Base-by-base conservation (phyloP, 805 yeast genomes). In the Sugiyamaella marilandica region DNA sequence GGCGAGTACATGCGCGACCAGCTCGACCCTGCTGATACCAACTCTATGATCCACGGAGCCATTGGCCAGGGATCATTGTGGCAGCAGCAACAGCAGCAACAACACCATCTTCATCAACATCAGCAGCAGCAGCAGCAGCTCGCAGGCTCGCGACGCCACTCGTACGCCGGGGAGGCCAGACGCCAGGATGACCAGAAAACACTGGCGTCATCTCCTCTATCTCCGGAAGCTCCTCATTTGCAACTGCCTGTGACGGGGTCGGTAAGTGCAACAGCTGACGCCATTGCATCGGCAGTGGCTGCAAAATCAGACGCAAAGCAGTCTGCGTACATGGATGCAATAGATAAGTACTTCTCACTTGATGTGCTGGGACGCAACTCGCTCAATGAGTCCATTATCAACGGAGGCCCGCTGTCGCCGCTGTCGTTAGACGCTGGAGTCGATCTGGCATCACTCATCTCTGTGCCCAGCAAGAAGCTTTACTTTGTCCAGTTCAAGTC, bases 401-500 rank as follows among this genome's bases (percentile, higher is more conserved):
- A 18, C 13, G 45, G 45, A 2, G 45, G 18, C 2, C 32, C 47
- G 18, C 16, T 36, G 10, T 48, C 54, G 14, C 48, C 51, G 8
- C 21, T 43, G 32, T 26, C 46, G 26, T 41, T 29, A 14, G 37
- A 29, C n/a, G 26, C 37, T 31, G 43, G 43, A 36, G 47, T 47
- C 24, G 53, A 51, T 29, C 24, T 50, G 43, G 53, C 57, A n/a
- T 32, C 41, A 34, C 34, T 59, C 32, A 55, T 59, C 26, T 50
- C 60, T 10, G 66, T 62, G 8, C 69, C 72, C 7, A 47, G 59
- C 52, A 53, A 51, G 49, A 72, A 70, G 54, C 73, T 87, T 51
- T 78, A 82, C 34, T 69, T 85, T 44, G 86, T 88, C 41, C 82
- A 83, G 51, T 89, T 89, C 71, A 89, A 90, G 66, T 81, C 84